Conservation (phyloP, 768 basidiomycete genomes). For the Tricholoma saponaceum region DNA sequence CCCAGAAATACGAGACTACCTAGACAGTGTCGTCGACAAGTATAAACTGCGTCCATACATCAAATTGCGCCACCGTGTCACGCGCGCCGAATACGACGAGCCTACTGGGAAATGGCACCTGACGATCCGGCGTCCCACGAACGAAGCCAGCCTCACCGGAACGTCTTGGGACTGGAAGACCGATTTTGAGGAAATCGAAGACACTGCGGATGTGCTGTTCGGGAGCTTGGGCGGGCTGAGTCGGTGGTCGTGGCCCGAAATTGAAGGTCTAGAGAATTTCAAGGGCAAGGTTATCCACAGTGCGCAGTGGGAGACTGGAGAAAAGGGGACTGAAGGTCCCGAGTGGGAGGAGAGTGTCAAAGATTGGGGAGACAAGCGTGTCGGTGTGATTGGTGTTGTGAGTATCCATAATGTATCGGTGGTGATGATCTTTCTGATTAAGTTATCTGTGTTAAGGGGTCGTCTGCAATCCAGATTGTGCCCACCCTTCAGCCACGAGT, state of each 20-base stretch:
- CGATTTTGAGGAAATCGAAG: slow-evolving; percentile 43
- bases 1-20: slow-evolving; percentile 52
- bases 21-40: slow-evolving; percentile 51
- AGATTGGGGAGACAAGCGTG: slow-evolving; percentile 47
- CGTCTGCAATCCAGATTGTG: slow-evolving; percentile 59
- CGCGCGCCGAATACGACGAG: slow-evolving; percentile 47
- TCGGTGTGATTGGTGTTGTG: slow-evolving; percentile 59
- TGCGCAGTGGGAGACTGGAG: slow-evolving; percentile 51
- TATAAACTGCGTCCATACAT: slow-evolving; percentile 52
- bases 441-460: slow-evolving; percentile 37
- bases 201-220: slow-evolving; percentile 54
- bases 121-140: slow-evolving; percentile 34
- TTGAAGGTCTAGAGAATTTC: slow-evolving; percentile 52
- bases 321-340: slow-evolving; percentile 22
- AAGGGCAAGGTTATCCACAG: slow-evolving; percentile 58
- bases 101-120: slow-evolving; percentile 53
- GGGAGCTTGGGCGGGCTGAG: slow-evolving; percentile 50
- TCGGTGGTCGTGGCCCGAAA: slow-evolving; percentile 66
- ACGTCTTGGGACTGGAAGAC: slow-evolving; percentile 18
- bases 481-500: slow-evolving; percentile 53
- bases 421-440: neutral
- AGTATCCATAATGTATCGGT: slow-evolving; percentile 13
- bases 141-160: slow-evolving; percentile 9
- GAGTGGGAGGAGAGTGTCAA: slow-evolving; percentile 40
- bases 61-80: slow-evolving; percentile 51